Percentiles rank a stretch among this genome's conserved stretches.
Evolutionary conservation across 495 filamentous ascomycete genomes (phyloP).

Genomic region (Neurospora discreta): DNA sequence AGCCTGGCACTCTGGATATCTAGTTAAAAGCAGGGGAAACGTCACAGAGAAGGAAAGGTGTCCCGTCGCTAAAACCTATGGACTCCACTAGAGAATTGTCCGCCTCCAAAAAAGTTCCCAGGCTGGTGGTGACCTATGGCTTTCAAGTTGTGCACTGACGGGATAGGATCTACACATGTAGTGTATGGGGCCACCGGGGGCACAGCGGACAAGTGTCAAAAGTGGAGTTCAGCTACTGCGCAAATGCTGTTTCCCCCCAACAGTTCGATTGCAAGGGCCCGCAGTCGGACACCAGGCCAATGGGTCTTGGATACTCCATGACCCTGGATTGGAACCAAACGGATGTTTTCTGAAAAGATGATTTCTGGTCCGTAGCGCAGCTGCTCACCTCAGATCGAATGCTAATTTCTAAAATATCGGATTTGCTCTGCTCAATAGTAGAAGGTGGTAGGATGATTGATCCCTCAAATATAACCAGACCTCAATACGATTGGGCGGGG

Average conservation of each 20-base stretch:
- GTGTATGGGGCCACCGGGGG: not conserved
- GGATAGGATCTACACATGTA: not conserved
- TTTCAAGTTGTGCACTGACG: not conserved
- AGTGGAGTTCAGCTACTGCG: not conserved
- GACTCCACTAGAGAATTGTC: not conserved
- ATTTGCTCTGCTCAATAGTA: not conserved
- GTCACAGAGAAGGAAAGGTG: constrained; percentile 20
- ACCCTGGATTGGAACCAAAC: not conserved
- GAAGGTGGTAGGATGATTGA: not conserved
- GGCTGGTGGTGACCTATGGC: not conserved
- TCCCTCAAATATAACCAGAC: not conserved
- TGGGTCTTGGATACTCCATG: not conserved
- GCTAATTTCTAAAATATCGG: not conserved
- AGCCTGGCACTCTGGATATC: not conserved
- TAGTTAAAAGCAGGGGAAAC: not conserved
- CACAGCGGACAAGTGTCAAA: not conserved
- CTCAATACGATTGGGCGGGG: not conserved
- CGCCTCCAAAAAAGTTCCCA: not conserved
- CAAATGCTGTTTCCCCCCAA: not conserved
- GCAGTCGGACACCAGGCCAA: not conserved
- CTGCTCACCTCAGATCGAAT: not conserved
- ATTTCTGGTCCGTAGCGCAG: not conserved
- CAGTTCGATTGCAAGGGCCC: not conserved
- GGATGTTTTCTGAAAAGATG: not conserved
- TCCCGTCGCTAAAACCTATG: not conserved